Base-by-base conservation (phyloP, 2,329 filamentous ascomycete species). In the Ophiostoma australiae region DNA sequence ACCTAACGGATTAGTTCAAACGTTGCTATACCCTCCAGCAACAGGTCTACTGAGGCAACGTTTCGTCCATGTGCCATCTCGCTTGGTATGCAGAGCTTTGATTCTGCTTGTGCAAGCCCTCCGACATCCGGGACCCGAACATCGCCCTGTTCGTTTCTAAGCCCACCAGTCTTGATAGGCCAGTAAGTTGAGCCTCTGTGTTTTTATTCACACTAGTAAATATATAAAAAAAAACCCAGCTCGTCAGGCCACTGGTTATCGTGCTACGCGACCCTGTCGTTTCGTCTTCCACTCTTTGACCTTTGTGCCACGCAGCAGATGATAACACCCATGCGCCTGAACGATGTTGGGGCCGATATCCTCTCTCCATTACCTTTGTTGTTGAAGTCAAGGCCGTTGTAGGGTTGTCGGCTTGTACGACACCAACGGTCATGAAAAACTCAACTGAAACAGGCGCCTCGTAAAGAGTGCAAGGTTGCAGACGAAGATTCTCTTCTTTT, bases 401-500 rank as follows among this genome's bases (percentile, higher is more conserved):
- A 13, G 58, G 20, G 37, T 44, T 48, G 20, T 48, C 17, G 44
- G 4, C 20, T n/a, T 69, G 67, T 71, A 67, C 31, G 27, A 71
- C 70, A 58, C 70, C 35, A 67, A 69, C 41, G 67, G 58, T 27
- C 67, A 41, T 52, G 48, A 66, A 52, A 55, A 39, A 55, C 31
- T 27, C 70, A 69, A 67, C 70, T 71, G 70, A 71, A 69, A 71
- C 68, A 69, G 11, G 41, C 63, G 61, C 61, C 61, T 65, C 33
- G 61, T 65, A 65, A 65, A 66, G 35, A 23, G 17, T 37, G 17
- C 31, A 63, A 48, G 44, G 52, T 27, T 15, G n/a, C n/a, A 11
- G 37, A 31, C 27, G 3, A 31, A 31, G 3, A 31, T 31, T 31
- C 37, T 39, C n/a, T 39, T 8, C 39, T 4, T 11, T 41, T 41